Percentiles rank a stretch among this genome's conserved stretches.
Conservation (phyloP, 495 filamentous ascomycete genomes). For the Neurospora tetrasperma region DNA sequence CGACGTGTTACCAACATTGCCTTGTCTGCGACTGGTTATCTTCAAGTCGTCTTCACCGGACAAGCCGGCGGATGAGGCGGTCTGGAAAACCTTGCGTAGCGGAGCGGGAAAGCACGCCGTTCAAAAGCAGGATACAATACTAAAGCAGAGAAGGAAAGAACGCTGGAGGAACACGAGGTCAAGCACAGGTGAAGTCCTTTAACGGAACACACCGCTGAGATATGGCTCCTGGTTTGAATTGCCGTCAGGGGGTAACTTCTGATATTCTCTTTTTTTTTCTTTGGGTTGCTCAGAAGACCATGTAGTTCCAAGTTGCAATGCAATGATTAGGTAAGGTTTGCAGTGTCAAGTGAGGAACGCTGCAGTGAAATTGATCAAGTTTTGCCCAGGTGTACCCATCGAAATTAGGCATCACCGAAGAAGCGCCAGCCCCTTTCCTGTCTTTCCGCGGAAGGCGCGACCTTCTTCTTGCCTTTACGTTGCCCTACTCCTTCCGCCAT, state of each 20-base stretch:
- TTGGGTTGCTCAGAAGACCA: background rate
- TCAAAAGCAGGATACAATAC: background rate
- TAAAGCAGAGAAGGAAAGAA: background rate
- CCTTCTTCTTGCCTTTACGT: background rate
- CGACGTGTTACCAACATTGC: background rate
- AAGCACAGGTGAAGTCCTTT: background rate
- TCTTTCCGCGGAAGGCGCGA: background rate
- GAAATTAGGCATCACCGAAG: background rate
- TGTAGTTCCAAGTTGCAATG: background rate
- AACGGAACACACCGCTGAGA: background rate
- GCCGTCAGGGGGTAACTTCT: background rate
- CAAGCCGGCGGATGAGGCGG: background rate
- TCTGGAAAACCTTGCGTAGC: background rate
- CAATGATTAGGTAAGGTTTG: background rate
- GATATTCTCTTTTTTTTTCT: background rate
- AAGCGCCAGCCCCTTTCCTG: background rate
- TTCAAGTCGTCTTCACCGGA: background rate
- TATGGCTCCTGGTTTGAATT: background rate
- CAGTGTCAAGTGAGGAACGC: background rate
- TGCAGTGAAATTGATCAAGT: background rate
- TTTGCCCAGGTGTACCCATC: background rate
- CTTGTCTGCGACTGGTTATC: background rate
- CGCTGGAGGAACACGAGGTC: background rate
- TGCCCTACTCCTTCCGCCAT: background rate
- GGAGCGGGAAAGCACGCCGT: background rate